These are phyloP conservation scores for Capsicum rhomboideum DNA, from an alignment of 257 asterid species.

Conservation along the genomic window DNA sequence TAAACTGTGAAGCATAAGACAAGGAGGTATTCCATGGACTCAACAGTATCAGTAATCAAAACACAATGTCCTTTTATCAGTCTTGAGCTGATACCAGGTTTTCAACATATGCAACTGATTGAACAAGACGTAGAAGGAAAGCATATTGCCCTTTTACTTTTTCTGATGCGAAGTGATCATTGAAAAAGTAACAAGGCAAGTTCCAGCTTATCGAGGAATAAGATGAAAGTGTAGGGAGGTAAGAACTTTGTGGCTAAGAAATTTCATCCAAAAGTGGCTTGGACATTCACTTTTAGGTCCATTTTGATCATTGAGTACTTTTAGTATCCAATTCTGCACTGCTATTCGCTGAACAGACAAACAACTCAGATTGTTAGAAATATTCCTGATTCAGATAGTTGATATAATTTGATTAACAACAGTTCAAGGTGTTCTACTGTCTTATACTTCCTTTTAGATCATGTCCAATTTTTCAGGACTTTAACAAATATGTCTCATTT, in stretches of 20 bases:
- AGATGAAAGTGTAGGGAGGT: not conserved
- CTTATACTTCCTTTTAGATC: not conserved
- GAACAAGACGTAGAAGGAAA: not conserved
- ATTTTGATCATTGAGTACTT: not conserved
- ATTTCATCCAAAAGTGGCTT: not conserved
- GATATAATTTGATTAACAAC: not conserved
- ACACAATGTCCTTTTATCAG: not conserved
- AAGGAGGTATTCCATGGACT: not conserved
- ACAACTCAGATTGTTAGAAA: not conserved
- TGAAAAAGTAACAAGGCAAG: conserved; percentile 2
- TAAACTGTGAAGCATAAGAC: not conserved
- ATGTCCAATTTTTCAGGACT: not conserved
- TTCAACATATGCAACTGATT: not conserved
- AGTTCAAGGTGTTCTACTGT: not conserved
- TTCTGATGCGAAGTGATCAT: not conserved
- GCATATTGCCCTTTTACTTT: not conserved
- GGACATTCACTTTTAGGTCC: not conserved
- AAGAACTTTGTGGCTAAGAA: conserved; percentile 5
- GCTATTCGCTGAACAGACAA: not conserved
- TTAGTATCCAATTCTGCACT: conserved; percentile 3
- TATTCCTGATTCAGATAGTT: not conserved
- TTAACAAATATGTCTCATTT: not conserved
- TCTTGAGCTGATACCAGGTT: not conserved
- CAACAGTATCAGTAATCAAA: not conserved
- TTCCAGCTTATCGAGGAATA: conserved; percentile 6